Evolutionary conservation across 2,329 filamentous ascomycete species (phyloP).

Genomic region (Albifimbria verrucaria): DNA sequence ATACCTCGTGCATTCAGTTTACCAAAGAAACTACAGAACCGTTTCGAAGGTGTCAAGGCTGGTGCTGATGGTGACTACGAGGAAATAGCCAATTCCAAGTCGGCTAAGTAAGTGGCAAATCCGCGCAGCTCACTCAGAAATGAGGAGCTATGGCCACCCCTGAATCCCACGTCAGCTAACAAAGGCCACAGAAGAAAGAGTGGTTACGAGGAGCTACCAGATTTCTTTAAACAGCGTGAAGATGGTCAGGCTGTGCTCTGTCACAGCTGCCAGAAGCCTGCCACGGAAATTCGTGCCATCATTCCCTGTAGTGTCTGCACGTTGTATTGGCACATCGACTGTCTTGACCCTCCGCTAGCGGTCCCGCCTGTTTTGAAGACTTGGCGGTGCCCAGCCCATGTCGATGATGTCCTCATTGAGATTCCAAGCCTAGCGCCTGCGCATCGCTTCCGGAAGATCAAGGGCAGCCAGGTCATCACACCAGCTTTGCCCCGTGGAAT

Average conservation of each 20-base stretch:
- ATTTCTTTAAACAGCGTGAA: slow-evolving; percentile 68
- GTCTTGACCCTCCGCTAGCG: slow-evolving; percentile 78
- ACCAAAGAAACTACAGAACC: slow-evolving; percentile 66
- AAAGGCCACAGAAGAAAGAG: slow-evolving; percentile 42
- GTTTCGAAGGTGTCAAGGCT: slow-evolving; percentile 77
- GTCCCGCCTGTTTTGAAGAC: slow-evolving; percentile 72
- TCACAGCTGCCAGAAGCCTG: slow-evolving; percentile 67
- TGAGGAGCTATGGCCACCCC: background rate
- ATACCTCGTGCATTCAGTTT: slow-evolving; percentile 72
- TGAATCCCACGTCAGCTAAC: slow-evolving; percentile 23
- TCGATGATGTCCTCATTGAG: slow-evolving; percentile 67
- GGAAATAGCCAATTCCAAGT: slow-evolving; percentile 60
- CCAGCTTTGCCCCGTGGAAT: slow-evolving; percentile 61
- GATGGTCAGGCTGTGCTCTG: slow-evolving; percentile 78
- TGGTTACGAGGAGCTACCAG: slow-evolving; percentile 59
- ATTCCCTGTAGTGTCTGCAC: slow-evolving; percentile 83
- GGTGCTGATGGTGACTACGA: slow-evolving; percentile 78
- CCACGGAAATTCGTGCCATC: slow-evolving; percentile 62
- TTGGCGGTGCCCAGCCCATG: slow-evolving; percentile 88
- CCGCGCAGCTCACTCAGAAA: background rate
- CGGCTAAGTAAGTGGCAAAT: slow-evolving; percentile 54
- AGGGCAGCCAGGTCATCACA: slow-evolving; percentile 47
- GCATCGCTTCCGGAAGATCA: slow-evolving; percentile 60
- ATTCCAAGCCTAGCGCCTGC: slow-evolving; percentile 58
- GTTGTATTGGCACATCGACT: slow-evolving; percentile 88